These are phyloP conservation scores for Lentinula detonsa DNA, from an alignment of 768 basidiomycete genomes.

Conservation along the genomic window DNA sequence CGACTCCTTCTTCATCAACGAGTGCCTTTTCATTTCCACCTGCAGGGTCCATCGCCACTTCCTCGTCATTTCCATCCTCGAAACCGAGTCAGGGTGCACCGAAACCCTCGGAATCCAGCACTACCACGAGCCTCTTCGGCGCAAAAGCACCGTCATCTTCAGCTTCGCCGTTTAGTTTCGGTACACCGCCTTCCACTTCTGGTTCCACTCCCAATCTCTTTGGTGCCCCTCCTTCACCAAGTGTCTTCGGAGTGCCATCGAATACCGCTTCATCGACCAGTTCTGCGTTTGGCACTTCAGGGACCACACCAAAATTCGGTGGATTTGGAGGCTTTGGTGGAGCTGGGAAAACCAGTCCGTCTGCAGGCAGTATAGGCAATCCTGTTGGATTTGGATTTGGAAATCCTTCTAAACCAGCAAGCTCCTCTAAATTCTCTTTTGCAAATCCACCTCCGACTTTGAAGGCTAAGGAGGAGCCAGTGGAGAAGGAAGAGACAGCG, in stretches of 20 bases:
- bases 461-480: neutral
- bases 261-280: conserved; percentile 8
- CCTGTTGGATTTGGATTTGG: conserved; percentile 61
- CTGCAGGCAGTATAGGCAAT: conserved; percentile 49
- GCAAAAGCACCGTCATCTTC: conserved; percentile 9
- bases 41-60: conserved; percentile 3
- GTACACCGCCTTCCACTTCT: conserved; percentile 8
- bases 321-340: conserved; percentile 19
- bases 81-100: neutral
- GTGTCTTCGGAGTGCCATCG: conserved; percentile 5
- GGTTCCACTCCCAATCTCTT: conserved; percentile 4
- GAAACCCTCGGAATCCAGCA: neutral
- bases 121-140: conserved; percentile 6
- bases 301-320: conserved; percentile 13
- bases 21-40: conserved; percentile 4
- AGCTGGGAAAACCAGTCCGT: conserved; percentile 18
- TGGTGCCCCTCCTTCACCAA: conserved; percentile 4
- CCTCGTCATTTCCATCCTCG: neutral
- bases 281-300: conserved; percentile 2
- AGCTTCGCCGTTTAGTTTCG: conserved; percentile 7
- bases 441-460: neutral
- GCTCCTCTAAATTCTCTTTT: conserved; percentile 2
- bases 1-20: conserved; percentile 2
- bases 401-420: conserved; percentile 25
- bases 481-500: conserved; percentile 13